Evolutionary conservation across 2,329 filamentous ascomycete genomes (phyloP), one percentile per base, ranked within the genome.

Genomic region (Alternaria gansuensis): DNA sequence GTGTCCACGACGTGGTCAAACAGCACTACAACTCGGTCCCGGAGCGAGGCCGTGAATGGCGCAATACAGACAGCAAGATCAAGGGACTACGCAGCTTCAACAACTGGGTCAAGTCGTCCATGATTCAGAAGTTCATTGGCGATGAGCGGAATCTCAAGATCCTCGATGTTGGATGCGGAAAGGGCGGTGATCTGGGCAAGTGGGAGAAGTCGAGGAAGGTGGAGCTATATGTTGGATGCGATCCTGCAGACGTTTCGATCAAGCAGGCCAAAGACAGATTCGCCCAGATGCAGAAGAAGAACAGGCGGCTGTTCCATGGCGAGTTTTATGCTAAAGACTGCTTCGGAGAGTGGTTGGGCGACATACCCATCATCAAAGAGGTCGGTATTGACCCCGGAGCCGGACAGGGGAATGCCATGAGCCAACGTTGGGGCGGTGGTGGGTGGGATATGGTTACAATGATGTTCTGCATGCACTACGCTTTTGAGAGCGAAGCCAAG

Each of bases 391-490:
- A 96, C 71, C 82, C 85, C 0, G 89, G 88, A 59, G 86, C 84
- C 13, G 88, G 81, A 70, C 91, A 82, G 0, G 83, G 82, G 24
- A 78, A 83, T 33, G 82, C 84, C 68, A 81, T 81, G 80, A 90
- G 87, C 77, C 73, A 76, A 64, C 88, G 87, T 37, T 88, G 85
- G 79, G 87, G 87, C 52, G 90, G 90, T 54, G 93, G 94, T 39
- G 82, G 82, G 4, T 99, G 98, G 70, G 95, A 99, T 75, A 91
- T 98, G 40, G 94, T 99, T 63, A 93, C 90, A 74, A 97, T 97
- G 87, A 99, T 99, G 95, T 99, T 99, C 78, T 96, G 93, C 72
- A 95, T 99, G 88, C 95, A 99, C 80, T 99, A 99, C 77, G 93
- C 95, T 5, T 99, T 98, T 69, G 95, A 98, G 81, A 92, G 84